These are phyloP conservation scores for Ophiostoma triangulosporum DNA, from an alignment of 2,329 filamentous ascomycete genomes.

Conservation along the genomic window DNA sequence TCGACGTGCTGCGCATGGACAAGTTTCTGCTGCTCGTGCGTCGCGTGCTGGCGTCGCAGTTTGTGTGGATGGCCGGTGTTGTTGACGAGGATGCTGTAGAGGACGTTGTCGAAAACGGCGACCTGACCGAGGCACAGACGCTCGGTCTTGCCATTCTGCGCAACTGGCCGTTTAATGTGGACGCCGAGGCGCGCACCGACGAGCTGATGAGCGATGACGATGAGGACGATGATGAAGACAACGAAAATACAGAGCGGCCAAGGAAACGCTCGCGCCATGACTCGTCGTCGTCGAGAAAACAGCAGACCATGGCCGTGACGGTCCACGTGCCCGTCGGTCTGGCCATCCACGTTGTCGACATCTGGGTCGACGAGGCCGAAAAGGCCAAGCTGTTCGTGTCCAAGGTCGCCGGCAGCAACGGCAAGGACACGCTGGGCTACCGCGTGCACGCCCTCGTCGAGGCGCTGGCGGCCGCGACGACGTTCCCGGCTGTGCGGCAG, in stretches of 20 bases:
- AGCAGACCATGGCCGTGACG: constrained; percentile 18
- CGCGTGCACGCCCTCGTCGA: constrained; percentile 41
- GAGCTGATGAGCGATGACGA: constrained; percentile 25
- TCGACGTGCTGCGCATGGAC: constrained; percentile 70
- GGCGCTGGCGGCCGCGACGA: constrained; percentile 39
- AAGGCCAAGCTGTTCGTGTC: constrained; percentile 20
- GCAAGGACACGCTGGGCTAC: constrained; percentile 32
- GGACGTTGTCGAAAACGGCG: background rate
- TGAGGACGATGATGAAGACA: constrained; percentile 30
- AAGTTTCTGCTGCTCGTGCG: constrained; percentile 84
- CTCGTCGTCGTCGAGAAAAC: background rate
- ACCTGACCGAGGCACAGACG: constrained; percentile 12
- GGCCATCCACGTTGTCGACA: constrained; percentile 73
- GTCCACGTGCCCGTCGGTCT: constrained; percentile 60
- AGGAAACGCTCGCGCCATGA: constrained; percentile 17
- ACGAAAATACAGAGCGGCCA: constrained; percentile 13
- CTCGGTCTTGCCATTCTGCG: constrained; percentile 29
- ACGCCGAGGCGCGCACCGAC: constrained; percentile 19
- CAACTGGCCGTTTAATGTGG: constrained; percentile 26
- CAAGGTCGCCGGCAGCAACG: constrained; percentile 14
- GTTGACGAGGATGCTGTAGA: constrained; percentile 12
- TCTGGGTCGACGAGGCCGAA: constrained; percentile 56
- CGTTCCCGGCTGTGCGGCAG: constrained; percentile 57
- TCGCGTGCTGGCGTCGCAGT: constrained; percentile 59
- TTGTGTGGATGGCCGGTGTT: constrained; percentile 32